Base-by-base conservation (phyloP, 2,329 filamentous ascomycete species). In the Fusarium udum region DNA sequence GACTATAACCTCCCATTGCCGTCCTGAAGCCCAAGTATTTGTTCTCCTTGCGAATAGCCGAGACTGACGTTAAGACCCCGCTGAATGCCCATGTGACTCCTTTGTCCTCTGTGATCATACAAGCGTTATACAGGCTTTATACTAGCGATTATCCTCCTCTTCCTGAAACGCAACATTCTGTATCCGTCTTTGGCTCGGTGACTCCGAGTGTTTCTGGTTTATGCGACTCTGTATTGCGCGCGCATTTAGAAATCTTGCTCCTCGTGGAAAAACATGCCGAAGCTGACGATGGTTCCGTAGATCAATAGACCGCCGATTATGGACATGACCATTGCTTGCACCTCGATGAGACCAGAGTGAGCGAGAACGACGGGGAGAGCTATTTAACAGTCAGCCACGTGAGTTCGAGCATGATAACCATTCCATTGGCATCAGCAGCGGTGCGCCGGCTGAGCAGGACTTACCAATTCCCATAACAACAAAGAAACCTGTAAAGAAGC, bases 271-370 rank as follows among this genome's bases (percentile, higher is more conserved):
- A 98, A 99, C 91, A 98, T 93, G 75, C 93, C 92, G 83, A 99
- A 99, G 85, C 93, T 96, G 84, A 99, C 97, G 81, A 99, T 98
- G 55, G 96, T 99, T 64, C 94, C 94, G 84, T 99, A 99, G 82
- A 99, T 99, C 81, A 99, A 85, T 67, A 98, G 86, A 59, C 96
- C 96, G 34, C 96, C 96, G 59, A 95, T 85, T 77, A 99, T 93
- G 59, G 93, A 97, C 96, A 99, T 99, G 81, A 94, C 86, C 91
- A 97, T 97, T 55, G 96, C 96, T 59, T 94, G 91, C 65, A 92
- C 83, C 71, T 91, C 86, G 80, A 99, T 99, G 72, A 96, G 88
- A 66, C 90, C 90, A 71, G 93, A 93, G 83, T 98, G 96, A 52
- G 95, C 95, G 59, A 99, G 90, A 43, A 98, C 89, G 20, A 93